Base-by-base conservation (phyloP, 1,284 basidiomycete genomes). In the Ganoderma lucidum region DNA sequence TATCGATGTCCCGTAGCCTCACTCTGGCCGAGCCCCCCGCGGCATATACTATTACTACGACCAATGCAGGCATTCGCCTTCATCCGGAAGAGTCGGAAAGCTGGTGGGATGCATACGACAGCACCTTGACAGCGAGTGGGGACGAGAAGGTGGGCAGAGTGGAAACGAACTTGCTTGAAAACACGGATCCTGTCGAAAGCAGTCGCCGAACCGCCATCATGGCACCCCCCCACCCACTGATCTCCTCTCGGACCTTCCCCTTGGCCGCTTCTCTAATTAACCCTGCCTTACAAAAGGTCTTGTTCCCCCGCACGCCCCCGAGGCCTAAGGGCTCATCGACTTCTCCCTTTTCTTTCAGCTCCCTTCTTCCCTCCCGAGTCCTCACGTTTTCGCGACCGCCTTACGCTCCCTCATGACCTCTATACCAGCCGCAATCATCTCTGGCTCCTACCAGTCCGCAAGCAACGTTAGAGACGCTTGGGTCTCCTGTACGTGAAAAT, bases 401-500 rank as follows among this genome's bases (percentile, higher is more conserved):
- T 66, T 32, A 70, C 71, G 66, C 39, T 35, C 62, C 35, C 41
- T 19, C 71, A 86, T 86, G 85, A 78, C 82, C 12, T 83, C 85
- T 41, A 73, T 81, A 32, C 81, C 87, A 14, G 79, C 79, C 51
- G 83, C 82, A 35, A 85, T 87, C 71, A 75, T 80, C 55, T 83
- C 87, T 60, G 86, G 86, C 61, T 89, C 89, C 17, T 73, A 73
- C 61, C 77, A 78, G 44, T 79, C 80, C 28, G 82, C 84, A 41
- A 83, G 86, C 37, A 89, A 87, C 70, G 81, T 92, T 53, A 80
- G 84, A 69, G 89, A 92, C 79, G 83, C 80, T 0, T 79, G 87
- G 39, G 79, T 81, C 61, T 83, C 86, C 48, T 87, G 85, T 85
- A 67, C 74, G 83, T 79, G 78, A 23, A 51, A 79, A 53, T 81